Evolutionary conservation across 225 moss, liverwort and hornwort species (phyloP).

Genomic region (Thuidium tamariscinum): DNA sequence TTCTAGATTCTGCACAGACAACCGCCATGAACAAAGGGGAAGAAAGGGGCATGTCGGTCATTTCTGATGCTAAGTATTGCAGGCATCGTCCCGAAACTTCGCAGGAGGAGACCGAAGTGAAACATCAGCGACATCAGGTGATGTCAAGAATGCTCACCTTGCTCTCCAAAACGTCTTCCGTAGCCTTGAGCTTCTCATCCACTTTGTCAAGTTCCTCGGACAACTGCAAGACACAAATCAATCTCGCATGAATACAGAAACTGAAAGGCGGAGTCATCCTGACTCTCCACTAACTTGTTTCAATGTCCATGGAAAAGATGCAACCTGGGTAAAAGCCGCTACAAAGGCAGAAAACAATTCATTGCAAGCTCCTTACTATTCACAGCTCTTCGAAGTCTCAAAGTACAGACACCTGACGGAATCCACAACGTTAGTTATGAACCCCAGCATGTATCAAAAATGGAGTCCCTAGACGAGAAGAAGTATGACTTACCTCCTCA

Average conservation of each 20-base stretch:
- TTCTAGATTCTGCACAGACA: constrained; percentile 71
- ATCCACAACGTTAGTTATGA: background rate
- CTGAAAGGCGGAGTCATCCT: background rate
- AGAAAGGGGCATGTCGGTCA: background rate
- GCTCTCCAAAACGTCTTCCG: constrained; percentile 80
- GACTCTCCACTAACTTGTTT: background rate
- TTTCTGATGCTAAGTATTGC: background rate
- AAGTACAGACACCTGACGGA: background rate
- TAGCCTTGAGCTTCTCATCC: constrained; percentile 86
- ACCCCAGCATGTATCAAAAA: background rate
- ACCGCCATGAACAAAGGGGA: background rate
- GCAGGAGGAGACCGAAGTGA: background rate
- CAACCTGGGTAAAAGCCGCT: background rate
- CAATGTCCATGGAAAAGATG: background rate
- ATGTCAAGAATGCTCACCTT: constrained; percentile 41
- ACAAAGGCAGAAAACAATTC: background rate
- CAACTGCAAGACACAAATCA: constrained; percentile 41
- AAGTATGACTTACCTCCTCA: constrained; percentile 30
- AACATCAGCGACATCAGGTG: background rate
- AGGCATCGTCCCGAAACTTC: background rate
- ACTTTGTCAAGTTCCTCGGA: constrained; percentile 90
- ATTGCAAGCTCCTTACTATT: background rate
- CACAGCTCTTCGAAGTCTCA: background rate
- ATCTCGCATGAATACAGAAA: background rate
- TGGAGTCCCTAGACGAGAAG: background rate